A percentile compares a stretch with the other conserved stretches of the same genome.
Conservation (phyloP, 768 basidiomycete genomes). For the Suillus subalutaceus region DNA sequence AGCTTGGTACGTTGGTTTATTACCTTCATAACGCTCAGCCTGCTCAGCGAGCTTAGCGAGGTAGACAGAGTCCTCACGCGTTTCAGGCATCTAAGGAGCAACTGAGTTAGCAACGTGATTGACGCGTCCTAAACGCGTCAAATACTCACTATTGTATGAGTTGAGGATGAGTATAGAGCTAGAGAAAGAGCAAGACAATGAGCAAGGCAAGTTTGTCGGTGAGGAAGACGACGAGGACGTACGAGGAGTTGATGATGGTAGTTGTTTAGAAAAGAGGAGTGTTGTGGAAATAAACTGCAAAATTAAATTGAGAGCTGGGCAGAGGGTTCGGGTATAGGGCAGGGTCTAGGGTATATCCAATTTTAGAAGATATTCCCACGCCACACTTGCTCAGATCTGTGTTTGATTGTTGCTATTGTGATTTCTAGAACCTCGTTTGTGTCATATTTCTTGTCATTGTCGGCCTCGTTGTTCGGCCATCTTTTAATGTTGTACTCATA, state of each 20-base stretch:
- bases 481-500: background rate
- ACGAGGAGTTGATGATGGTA: conserved; percentile 49
- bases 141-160: conserved; percentile 44
- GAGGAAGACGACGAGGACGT: conserved; percentile 38
- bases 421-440: conserved; percentile 9
- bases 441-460: conserved; percentile 3
- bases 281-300: conserved; percentile 51
- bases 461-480: conserved; percentile 7
- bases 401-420: conserved; percentile 15
- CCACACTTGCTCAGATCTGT: conserved; percentile 21
- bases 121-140: conserved; percentile 45
- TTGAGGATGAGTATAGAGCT: conserved; percentile 26
- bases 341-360: conserved; percentile 37
- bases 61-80: conserved; percentile 96
- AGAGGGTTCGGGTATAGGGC: conserved; percentile 66
- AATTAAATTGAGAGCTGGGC: conserved; percentile 73
- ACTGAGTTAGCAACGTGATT: conserved; percentile 20
- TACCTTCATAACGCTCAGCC: conserved; percentile 98
- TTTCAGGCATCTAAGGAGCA: conserved; percentile 66
- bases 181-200: conserved; percentile 27
- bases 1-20: conserved; percentile 18
- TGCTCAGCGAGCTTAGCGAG: conserved; percentile 99
- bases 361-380: conserved; percentile 20
- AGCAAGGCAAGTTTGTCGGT: conserved; percentile 38
- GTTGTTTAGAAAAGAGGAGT: conserved; percentile 48